phyloP scores from a whole-genome alignment of 176 grass and related monocot species.

The Cenchrus fungigraminus region DNA sequence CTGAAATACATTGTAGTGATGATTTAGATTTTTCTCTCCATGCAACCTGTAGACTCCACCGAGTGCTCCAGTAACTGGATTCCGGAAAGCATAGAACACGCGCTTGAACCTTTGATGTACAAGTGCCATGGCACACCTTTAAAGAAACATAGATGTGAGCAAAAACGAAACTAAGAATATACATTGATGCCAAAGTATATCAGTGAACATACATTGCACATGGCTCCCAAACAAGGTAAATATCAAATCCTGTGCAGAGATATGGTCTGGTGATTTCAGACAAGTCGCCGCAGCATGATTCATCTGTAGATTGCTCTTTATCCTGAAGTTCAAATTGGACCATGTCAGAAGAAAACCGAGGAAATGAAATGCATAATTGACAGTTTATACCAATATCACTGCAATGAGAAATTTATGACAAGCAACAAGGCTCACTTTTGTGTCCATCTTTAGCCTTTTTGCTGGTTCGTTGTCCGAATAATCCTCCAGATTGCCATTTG shows the following conservation, averaged over 20 bases:
- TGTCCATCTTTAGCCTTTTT: conserved; percentile 43
- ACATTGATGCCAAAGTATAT: not conserved
- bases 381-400: not conserved
- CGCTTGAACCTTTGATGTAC: conserved; percentile 92
- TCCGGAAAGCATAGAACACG: conserved; percentile 79
- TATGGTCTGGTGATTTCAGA: conserved; percentile 63
- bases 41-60: conserved; percentile 77
- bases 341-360: not conserved
- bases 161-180: not conserved
- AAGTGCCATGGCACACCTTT: conserved; percentile 96
- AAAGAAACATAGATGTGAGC: conserved; percentile 18
- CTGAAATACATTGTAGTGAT: conserved; percentile 91
- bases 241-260: conserved; percentile 93
- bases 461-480: too few species aligned
- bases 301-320: conserved; percentile 23
- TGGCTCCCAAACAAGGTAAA: conserved; percentile 91
- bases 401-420: not conserved
- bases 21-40: conserved; percentile 91
- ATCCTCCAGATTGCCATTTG: conserved; percentile 40
- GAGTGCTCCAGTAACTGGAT: conserved; percentile 63
- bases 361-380: not conserved
- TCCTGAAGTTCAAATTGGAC: conserved; percentile 39
- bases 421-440: conserved; percentile 50
- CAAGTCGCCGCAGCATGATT: conserved; percentile 35
- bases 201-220: conserved; percentile 65